A percentile compares a stretch with the other conserved stretches of the same genome.
phyloP scores from a whole-genome alignment of 2,329 filamentous ascomycete genomes.

The Talaromyces sp. region DNA sequence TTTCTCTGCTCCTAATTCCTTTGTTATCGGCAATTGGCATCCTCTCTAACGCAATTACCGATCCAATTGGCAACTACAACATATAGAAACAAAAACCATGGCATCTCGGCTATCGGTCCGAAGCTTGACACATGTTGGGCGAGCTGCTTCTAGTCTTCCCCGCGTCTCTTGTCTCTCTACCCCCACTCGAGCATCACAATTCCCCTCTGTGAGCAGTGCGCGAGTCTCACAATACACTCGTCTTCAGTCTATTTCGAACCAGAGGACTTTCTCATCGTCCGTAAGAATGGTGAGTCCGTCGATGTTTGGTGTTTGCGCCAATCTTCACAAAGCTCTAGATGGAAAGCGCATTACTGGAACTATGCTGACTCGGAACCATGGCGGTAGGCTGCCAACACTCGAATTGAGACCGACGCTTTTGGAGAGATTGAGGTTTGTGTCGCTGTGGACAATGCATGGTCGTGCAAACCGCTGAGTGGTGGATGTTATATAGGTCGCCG shows the following conservation, averaged over 20 bases:
- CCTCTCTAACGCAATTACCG: not conserved
- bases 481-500: slow-evolving; percentile 53
- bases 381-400: slow-evolving; percentile 46
- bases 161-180: slow-evolving; percentile 25
- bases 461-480: not conserved
- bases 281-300: slow-evolving; percentile 32
- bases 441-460: not conserved
- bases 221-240: slow-evolving; percentile 30
- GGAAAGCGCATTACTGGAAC: not conserved
- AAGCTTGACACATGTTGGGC: slow-evolving; percentile 31
- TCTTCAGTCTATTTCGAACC: slow-evolving; percentile 32
- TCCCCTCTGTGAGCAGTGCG: slow-evolving; percentile 23
- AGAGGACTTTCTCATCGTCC: slow-evolving; percentile 35
- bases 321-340: not conserved
- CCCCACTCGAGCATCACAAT: slow-evolving; percentile 23
- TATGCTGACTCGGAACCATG: not conserved
- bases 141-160: slow-evolving; percentile 29
- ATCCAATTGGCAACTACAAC: slow-evolving; percentile 6
- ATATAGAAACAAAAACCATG: slow-evolving; percentile 4
- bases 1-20: not conserved
- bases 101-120: slow-evolving; percentile 16
- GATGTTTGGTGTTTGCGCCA: not conserved
- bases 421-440: slow-evolving; percentile 72
- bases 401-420: slow-evolving; percentile 95
- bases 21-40: slow-evolving; percentile 2